Percentiles rank a stretch among this genome's conserved stretches.
Evolutionary conservation across 768 basidiomycete genomes (phyloP).

Genomic region (Termitomyces sp.): DNA sequence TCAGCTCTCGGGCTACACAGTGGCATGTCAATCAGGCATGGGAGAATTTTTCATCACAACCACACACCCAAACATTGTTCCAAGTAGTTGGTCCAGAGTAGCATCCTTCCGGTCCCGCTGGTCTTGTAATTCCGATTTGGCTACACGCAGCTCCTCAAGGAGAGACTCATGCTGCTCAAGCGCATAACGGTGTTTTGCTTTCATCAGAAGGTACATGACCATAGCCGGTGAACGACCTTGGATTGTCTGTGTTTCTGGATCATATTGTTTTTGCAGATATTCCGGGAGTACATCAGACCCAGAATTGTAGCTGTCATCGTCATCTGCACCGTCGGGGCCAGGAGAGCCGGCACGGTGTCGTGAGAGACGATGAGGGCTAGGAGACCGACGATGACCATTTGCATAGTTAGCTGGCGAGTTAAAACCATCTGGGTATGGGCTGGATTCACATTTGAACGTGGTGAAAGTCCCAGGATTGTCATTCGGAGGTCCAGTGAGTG

Average conservation of each 20-base stretch:
- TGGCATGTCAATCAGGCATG: background rate
- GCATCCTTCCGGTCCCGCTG: conserved; percentile 57
- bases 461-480: conserved; percentile 34
- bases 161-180: conserved; percentile 63
- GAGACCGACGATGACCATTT: conserved; percentile 17
- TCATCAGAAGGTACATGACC: conserved; percentile 66
- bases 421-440: conserved; percentile 30
- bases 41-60: background rate
- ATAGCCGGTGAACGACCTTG: conserved; percentile 63
- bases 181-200: conserved; percentile 73
- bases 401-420: conserved; percentile 6
- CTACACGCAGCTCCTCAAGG: conserved; percentile 54
- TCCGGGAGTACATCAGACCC: conserved; percentile 46
- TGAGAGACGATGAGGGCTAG: conserved; percentile 11
- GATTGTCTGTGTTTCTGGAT: conserved; percentile 57
- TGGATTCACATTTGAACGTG: conserved; percentile 62
- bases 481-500: conserved; percentile 16
- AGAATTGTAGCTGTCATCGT: conserved; percentile 32
- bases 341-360: conserved; percentile 8
- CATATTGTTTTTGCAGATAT: conserved; percentile 43
- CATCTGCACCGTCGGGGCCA: conserved; percentile 19
- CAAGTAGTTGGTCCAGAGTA: conserved; percentile 49
- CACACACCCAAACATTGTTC: conserved; percentile 45
- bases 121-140: conserved; percentile 43
- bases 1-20: conserved; percentile 18